Evolutionary conservation across 2,329 filamentous ascomycete species (phyloP).

Genomic region (Cordyceps javanica): DNA sequence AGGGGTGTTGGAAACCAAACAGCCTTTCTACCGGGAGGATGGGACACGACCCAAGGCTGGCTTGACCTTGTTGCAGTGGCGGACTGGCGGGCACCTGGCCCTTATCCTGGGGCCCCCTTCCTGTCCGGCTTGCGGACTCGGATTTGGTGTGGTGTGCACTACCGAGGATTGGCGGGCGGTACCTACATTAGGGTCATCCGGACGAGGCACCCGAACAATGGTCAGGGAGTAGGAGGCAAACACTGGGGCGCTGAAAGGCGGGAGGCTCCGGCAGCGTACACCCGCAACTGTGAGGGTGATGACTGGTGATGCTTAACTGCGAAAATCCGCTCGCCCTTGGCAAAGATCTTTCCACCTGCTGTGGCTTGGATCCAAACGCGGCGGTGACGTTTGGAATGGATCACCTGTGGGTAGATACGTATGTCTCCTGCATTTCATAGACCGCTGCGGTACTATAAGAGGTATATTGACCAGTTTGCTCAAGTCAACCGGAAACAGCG

Average conservation of each 20-base stretch:
- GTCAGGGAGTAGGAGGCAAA: neutral
- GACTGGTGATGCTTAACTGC: no score
- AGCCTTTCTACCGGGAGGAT: neutral
- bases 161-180: neutral
- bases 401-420: neutral
- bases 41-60: neutral
- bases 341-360: neutral
- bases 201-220: constrained; percentile 9
- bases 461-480: neutral
- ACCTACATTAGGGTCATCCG: constrained; percentile 10
- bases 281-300: constrained; percentile 2
- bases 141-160: neutral
- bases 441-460: neutral
- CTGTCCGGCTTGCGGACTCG: neutral
- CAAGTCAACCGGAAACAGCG: constrained; percentile 1
- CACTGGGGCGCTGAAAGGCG: constrained; percentile 1
- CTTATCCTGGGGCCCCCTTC: neutral
- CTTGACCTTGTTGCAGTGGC: neutral
- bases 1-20: neutral
- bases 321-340: no score
- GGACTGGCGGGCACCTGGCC: neutral
- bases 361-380: neutral
- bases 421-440: neutral
- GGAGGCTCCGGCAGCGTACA: neutral
- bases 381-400: neutral